Conservation (phyloP, 352 stramenopile species). For the Pythium coloratum region DNA sequence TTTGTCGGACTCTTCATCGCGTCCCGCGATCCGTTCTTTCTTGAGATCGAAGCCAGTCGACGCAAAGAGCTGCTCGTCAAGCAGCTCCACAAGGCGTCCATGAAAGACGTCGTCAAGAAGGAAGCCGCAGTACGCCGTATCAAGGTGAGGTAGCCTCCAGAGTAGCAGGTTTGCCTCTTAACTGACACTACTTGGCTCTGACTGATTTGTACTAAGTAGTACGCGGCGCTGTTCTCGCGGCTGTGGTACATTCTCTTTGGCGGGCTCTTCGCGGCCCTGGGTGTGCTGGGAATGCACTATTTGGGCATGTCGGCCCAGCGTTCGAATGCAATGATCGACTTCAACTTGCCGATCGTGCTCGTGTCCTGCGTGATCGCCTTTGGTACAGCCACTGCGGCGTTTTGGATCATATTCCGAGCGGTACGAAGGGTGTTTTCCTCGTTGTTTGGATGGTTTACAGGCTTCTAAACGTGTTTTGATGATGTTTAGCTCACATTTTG, state of each 20-base stretch:
- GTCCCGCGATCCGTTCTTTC: slow-evolving; percentile 18
- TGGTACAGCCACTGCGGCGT: slow-evolving; percentile 54
- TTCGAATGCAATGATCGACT: slow-evolving; percentile 44
- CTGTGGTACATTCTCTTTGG: slow-evolving; percentile 46
- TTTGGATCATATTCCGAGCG: slow-evolving; percentile 72
- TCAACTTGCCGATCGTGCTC: slow-evolving; percentile 40
- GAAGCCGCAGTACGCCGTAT: slow-evolving; percentile 18
- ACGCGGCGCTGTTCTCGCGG: slow-evolving; percentile 27
- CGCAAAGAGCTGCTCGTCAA: slow-evolving; percentile 17
- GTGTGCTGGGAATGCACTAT: slow-evolving; percentile 75
- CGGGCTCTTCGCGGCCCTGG: slow-evolving; percentile 53
- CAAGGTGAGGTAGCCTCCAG: slow-evolving; percentile 1
- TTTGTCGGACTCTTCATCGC: slow-evolving; percentile 37
- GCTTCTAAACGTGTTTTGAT: neutral
- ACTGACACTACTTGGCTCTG: neutral
- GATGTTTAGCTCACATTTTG: slow-evolving; percentile 53
- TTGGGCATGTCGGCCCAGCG: slow-evolving; percentile 65
- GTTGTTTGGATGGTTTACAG: neutral
- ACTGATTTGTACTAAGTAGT: neutral
- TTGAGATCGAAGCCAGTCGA: slow-evolving; percentile 10
- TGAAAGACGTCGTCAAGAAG: slow-evolving; percentile 33
- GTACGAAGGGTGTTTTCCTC: slow-evolving; percentile 28
- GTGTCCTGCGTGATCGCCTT: slow-evolving; percentile 58
- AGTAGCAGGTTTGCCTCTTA: no score
- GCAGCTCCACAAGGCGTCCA: slow-evolving; percentile 39